Evolutionary conservation across 2,329 filamentous ascomycete species (phyloP).

Genomic region (Emergomyces orientalis): DNA sequence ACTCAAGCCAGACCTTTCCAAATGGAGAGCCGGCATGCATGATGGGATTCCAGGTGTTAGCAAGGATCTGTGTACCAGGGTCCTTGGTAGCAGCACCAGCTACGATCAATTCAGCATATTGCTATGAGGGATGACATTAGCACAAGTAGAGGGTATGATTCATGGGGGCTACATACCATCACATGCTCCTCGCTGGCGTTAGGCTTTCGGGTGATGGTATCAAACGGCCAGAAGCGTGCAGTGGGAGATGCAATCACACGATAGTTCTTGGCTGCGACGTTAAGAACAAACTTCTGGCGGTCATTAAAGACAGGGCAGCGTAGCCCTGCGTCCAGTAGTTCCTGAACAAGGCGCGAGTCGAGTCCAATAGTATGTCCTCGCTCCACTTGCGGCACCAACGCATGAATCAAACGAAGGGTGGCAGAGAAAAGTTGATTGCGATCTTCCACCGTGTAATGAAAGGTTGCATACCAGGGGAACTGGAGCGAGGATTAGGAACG

Average conservation of each 20-base stretch:
- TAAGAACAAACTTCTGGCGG: slow-evolving; percentile 33
- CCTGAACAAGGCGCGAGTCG: slow-evolving; percentile 29
- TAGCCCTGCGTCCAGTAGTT: slow-evolving; percentile 34
- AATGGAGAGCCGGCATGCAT: slow-evolving; percentile 14
- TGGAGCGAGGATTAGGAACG: slow-evolving; percentile 19
- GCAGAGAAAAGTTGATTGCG: slow-evolving; percentile 39
- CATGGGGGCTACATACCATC: slow-evolving; percentile 20
- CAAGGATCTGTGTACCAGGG: slow-evolving; percentile 8
- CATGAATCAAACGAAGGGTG: slow-evolving; percentile 37
- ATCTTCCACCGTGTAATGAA: slow-evolving; percentile 39
- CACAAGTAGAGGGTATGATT: neutral
- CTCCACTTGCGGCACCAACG: slow-evolving; percentile 58
- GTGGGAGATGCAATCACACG: slow-evolving; percentile 20
- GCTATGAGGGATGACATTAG: slow-evolving; percentile 9
- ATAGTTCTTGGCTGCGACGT: slow-evolving; percentile 21
- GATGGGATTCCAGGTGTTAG: slow-evolving; percentile 13
- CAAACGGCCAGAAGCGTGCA: slow-evolving; percentile 33
- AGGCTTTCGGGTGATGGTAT: slow-evolving; percentile 25
- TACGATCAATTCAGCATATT: slow-evolving; percentile 15
- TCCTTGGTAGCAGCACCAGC: slow-evolving; percentile 9
- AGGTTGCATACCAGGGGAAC: slow-evolving; percentile 43
- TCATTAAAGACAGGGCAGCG: slow-evolving; percentile 38
- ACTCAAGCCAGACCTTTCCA: slow-evolving; percentile 16
- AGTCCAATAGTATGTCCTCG: slow-evolving; percentile 30
- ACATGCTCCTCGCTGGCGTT: slow-evolving; percentile 18